Evolutionary conservation across 192 early-diverging fungal species (phyloP).

Genomic region (Lobosporangium transversale): DNA sequence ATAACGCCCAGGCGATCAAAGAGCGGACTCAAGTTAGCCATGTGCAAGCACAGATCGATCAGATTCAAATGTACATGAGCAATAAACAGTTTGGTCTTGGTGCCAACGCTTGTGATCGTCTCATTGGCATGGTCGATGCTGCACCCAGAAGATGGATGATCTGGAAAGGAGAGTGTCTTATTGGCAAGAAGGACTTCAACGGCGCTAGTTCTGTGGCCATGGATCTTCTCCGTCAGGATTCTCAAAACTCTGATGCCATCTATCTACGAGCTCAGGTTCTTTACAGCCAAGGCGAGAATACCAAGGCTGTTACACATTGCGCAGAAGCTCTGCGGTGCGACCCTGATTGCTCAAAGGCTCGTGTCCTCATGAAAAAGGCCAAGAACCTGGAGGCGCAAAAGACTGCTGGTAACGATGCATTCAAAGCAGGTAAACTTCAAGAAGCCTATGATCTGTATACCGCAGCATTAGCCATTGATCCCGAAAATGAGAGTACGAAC

Average conservation of each 20-base stretch:
- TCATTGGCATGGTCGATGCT: slow-evolving; percentile 51
- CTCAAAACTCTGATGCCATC: slow-evolving; percentile 77
- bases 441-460: slow-evolving; percentile 78
- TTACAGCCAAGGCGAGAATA: slow-evolving; percentile 75
- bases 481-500: slow-evolving; percentile 67
- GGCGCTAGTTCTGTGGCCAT: slow-evolving; percentile 73
- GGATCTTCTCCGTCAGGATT: slow-evolving; percentile 67
- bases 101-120: slow-evolving; percentile 56
- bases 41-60: slow-evolving; percentile 58
- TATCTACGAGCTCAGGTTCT: slow-evolving; percentile 72
- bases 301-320: slow-evolving; percentile 63
- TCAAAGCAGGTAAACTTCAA: slow-evolving; percentile 62
- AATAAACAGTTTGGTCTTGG: slow-evolving; percentile 61
- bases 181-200: slow-evolving; percentile 67
- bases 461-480: slow-evolving; percentile 71
- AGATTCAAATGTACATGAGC: slow-evolving; percentile 54
- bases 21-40: slow-evolving; percentile 56
- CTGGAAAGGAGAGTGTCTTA: slow-evolving; percentile 70
- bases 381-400: slow-evolving; percentile 72
- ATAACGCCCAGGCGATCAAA: slow-evolving; percentile 47
- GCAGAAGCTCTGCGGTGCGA: slow-evolving; percentile 76
- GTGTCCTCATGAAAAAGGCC: slow-evolving; percentile 70
- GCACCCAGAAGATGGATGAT: slow-evolving; percentile 71
- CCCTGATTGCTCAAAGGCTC: slow-evolving; percentile 78
- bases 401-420: slow-evolving; percentile 79